Evolutionary conservation across 441 rosid species (phyloP), one percentile per base, ranked within the genome.

Genomic region (Cnidoscolus chayamansa): DNA sequence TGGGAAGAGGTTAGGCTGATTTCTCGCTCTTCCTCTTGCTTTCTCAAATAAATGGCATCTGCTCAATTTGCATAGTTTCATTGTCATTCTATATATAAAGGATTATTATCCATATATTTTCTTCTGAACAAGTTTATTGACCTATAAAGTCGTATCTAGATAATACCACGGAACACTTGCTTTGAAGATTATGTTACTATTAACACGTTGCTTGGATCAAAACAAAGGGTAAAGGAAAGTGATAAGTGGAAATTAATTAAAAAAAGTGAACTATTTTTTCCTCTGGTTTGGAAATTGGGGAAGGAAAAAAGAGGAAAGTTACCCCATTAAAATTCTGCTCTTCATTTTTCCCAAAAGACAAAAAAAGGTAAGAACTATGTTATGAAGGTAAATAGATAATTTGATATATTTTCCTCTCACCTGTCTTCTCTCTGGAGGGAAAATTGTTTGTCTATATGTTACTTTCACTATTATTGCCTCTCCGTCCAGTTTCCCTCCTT

Each of bases 1-100:
- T 94, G 99, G 97, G 90, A 86, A 86, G 97, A 92, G 88, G 99
- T 94, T 71, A 57, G 74, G 31, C 70, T 74, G 50, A 55, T 64
- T 54, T 59, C 32, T 37, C 55, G 49, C 65, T 35, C 40, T 35
- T 35, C 5, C 40, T 35, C 6, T 40, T 2, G 37, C 37, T 35
- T 35, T 35, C 40, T 4, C 40, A 35, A 9, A 0, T 59, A 32
- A 51, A 49, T 10, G 30, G 53, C 50, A 54, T 13, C 11, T 10
- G 40, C 66, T 73, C 10, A 45, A 45, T 13, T 15, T 25, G 6
- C 9, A 7, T 15, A 49, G 17, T 63, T 30, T 55, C 25, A 10
- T 45, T 61, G 40, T 50, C 56, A 10, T 10, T 70, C 20, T 58
- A 45, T 54, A 17, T 49, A 1, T 30, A 35, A 15, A 19, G 5